Percentiles rank a stretch among this genome's conserved stretches.
Conservation (phyloP, 768 basidiomycete species). For the Lentinula lateritia region DNA sequence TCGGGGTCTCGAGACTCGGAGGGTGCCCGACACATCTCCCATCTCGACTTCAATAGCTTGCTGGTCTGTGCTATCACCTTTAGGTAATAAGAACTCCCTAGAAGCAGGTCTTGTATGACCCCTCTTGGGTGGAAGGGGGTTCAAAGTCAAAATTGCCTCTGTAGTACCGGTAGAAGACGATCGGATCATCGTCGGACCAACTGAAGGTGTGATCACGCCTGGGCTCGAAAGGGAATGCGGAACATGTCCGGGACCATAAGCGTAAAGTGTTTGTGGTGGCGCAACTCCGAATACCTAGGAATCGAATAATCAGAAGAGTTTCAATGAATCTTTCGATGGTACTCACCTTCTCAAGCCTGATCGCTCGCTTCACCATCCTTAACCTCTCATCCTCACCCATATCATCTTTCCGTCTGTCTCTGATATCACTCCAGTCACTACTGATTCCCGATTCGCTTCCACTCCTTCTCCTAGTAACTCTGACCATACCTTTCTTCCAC, state of each 20-base stretch:
- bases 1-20: slow-evolving; percentile 4
- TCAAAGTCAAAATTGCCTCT: neutral
- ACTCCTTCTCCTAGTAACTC: slow-evolving; percentile 38
- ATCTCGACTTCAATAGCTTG: neutral
- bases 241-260: slow-evolving; percentile 20
- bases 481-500: slow-evolving; percentile 30
- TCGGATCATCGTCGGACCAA: slow-evolving; percentile 10
- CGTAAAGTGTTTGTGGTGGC: slow-evolving; percentile 72
- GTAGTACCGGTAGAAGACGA: slow-evolving; percentile 3
- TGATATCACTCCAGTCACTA: slow-evolving; percentile 45
- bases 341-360: slow-evolving; percentile 84
- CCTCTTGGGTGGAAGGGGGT: neutral
- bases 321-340: neutral
- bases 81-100: neutral
- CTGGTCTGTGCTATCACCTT: neutral
- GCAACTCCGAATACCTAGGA: slow-evolving; percentile 73
- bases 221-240: slow-evolving; percentile 8
- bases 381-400: slow-evolving; percentile 71
- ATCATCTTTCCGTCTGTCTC: slow-evolving; percentile 65
- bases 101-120: neutral
- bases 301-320: slow-evolving; percentile 3
- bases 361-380: slow-evolving; percentile 70
- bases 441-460: slow-evolving; percentile 45
- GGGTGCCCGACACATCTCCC: neutral
- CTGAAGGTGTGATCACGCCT: neutral